Percentiles rank a stretch among this genome's conserved stretches.
These are phyloP conservation scores for Aspergillus nidulans DNA, from an alignment of 495 filamentous ascomycete genomes.

Conservation along the genomic window DNA sequence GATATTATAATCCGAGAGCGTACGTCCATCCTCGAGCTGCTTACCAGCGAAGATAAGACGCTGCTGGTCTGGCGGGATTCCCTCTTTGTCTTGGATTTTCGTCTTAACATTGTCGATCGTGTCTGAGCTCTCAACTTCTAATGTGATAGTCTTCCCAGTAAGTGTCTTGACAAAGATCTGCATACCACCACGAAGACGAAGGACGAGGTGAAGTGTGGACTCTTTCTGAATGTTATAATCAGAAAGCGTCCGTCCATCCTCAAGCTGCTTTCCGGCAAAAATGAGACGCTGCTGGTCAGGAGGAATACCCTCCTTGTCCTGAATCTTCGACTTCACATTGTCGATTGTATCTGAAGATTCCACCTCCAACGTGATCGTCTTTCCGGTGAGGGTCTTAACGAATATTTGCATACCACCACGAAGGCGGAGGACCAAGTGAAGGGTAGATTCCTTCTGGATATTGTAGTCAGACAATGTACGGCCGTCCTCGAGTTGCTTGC, in stretches of 20 bases:
- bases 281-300: conserved; percentile 93
- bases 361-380: conserved; percentile 68
- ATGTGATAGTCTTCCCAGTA: conserved; percentile 87
- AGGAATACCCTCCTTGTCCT: conserved; percentile 95
- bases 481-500: conserved; percentile 69
- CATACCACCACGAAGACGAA: conserved; percentile 96
- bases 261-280: conserved; percentile 95
- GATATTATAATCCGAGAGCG: conserved; percentile 87
- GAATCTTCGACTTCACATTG: conserved; percentile 97
- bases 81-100: conserved; percentile 93
- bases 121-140: conserved; percentile 85
- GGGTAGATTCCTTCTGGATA: conserved; percentile 69
- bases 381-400: conserved; percentile 68
- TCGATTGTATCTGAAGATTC: conserved; percentile 90
- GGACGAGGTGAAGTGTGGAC: conserved; percentile 93
- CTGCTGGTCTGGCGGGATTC: conserved; percentile 85
- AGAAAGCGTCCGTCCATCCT: conserved; percentile 84
- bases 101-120: conserved; percentile 92
- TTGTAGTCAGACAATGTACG: conserved; percentile 71
- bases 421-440: conserved; percentile 65
- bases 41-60: conserved; percentile 89
- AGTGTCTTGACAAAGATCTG: conserved; percentile 94
- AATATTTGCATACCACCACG: conserved; percentile 75
- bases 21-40: conserved; percentile 82
- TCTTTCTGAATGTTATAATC: conserved; percentile 99